Evolutionary conservation across 108 stramenopile species (phyloP).

Genomic region (Conticribra weissflogii): DNA sequence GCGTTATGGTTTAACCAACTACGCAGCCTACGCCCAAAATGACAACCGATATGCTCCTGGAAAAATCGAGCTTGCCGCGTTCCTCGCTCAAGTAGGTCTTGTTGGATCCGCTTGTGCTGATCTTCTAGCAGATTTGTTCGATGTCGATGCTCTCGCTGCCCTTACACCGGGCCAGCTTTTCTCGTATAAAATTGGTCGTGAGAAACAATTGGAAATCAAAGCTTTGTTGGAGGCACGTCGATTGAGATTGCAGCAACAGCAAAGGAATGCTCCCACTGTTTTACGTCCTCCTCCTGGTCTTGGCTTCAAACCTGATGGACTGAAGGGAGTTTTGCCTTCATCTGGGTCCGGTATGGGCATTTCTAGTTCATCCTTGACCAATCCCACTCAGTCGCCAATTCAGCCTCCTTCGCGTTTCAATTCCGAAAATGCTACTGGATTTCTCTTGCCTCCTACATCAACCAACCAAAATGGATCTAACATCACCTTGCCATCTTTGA

Average conservation of each 20-base stretch:
- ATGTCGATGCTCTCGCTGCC: constrained; percentile 27
- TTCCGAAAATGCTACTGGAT: not conserved
- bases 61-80: constrained; percentile 38
- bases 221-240: constrained; percentile 44
- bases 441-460: not conserved
- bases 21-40: constrained; percentile 14
- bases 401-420: not conserved
- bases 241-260: constrained; percentile 62
- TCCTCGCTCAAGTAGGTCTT: constrained; percentile 33
- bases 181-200: constrained; percentile 18
- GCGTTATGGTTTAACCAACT: constrained; percentile 7
- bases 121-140: constrained; percentile 18
- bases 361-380: no score
- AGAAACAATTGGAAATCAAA: constrained; percentile 53
- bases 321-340: not conserved
- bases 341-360: not conserved
- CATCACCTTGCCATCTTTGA: not conserved
- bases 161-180: constrained; percentile 20
- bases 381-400: not conserved
- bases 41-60: constrained; percentile 14
- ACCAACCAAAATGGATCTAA: not conserved
- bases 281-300: not conserved
- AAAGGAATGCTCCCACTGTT: constrained; percentile 46
- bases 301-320: not conserved
- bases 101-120: constrained; percentile 28